A percentile compares a stretch with the other conserved stretches of the same genome.
These are phyloP conservation scores for Ocimum tenuiflorum DNA, from an alignment of 257 asterid species.

Conservation along the genomic window DNA sequence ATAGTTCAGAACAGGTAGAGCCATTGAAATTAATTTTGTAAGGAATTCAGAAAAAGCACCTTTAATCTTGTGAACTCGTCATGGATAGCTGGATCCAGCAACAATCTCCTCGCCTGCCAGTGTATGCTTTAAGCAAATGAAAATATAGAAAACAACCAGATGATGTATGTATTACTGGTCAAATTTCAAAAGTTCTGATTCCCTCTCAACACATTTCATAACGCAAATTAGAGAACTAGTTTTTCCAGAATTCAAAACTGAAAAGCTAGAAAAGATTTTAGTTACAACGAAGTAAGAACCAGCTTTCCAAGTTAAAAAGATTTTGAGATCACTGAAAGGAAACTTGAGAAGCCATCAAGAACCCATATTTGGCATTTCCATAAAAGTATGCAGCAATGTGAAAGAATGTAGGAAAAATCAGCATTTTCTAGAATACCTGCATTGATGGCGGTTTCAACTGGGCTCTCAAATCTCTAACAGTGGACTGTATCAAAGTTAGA, in stretches of 20 bases:
- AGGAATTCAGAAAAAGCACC: constrained; percentile 36
- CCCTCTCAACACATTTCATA: neutral
- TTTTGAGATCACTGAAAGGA: neutral
- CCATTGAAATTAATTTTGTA: constrained; percentile 2
- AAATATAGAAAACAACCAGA: neutral
- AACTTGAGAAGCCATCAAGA: neutral
- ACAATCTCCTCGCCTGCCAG: constrained; percentile 72
- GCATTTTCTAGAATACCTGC: constrained; percentile 52
- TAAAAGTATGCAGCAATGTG: neutral
- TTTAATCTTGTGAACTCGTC: constrained; percentile 90
- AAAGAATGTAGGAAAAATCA: neutral
- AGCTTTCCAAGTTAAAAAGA: neutral
- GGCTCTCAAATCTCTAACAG: constrained; percentile 87
- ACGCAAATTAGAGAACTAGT: neutral
- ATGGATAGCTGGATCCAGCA: constrained; percentile 96
- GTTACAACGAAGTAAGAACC: neutral
- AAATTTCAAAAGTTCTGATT: neutral
- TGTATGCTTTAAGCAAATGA: constrained; percentile 5
- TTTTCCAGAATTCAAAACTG: neutral
- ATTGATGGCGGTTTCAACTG: constrained; percentile 98
- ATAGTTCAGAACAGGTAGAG: neutral
- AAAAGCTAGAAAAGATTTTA: neutral
- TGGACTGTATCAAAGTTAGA: constrained; percentile 51
- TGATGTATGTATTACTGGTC: neutral
- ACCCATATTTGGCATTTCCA: neutral